Base-by-base conservation (phyloP, 768 basidiomycete genomes). In the Lyophyllum decastes region DNA sequence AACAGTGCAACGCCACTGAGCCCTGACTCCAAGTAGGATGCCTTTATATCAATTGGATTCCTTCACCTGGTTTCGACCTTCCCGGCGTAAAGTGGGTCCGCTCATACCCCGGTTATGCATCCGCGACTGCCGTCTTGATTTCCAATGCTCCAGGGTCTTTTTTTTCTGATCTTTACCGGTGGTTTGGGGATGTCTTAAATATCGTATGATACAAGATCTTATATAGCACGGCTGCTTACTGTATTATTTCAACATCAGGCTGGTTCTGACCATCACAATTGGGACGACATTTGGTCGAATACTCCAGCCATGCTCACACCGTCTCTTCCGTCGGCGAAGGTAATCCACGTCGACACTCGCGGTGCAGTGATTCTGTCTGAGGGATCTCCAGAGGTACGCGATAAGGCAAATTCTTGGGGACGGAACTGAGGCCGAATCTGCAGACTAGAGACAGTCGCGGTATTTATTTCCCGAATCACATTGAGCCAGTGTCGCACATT, bases 391-490 rank as follows among this genome's bases (percentile, higher is more conserved):
- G 92, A 95, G 81, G 95, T 95, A 66, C 71, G 86, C 70, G 45
- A 45, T 40, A 26, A 52, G 26, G 45, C 54, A 54, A 41, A 45
- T 35, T 25, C 16, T 4, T 59, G 30, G 46, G 52, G 51, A 45
- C 45, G 58, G 48, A 53, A 53, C 58, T 52, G 46, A 50, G 49
- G 3, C 35, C 30, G 59, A 53, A 21, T 40, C 47, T 49, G 16
- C 64, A 94, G 94, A 94, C 92, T 41, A 79, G 94, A 62, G 95
- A 98, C 73, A 95, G 93, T 67, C 82, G 95, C 69, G 96, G 95
- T 10, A 98, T 99, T 66, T 98, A 98, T 75, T 82, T 99, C 30
- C 97, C 97, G 53, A 95, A 97, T 69, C 88, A 98, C 76, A 96
- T 96, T 60, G 97, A 99, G 73, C 93, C 94, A 22, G 89, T 99